Evolutionary conservation across 1,139 yeast species (phyloP), one percentile per base, ranked within the genome.

Genomic region (Kazachstania sp.): DNA sequence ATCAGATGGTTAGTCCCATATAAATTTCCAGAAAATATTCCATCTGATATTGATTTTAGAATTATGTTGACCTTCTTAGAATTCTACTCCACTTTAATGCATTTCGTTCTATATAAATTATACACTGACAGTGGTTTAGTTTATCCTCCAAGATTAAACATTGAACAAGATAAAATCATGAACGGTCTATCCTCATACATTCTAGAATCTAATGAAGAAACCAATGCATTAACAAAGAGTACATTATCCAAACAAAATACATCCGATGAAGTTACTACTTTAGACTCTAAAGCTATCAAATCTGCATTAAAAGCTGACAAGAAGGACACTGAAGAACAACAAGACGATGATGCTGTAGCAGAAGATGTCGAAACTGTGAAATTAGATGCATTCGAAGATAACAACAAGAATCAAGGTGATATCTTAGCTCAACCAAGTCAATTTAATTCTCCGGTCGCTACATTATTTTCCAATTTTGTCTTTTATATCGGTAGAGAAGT

Each of bases 51-150:
- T 53, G 99, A 92, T 70, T 90, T 94, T 74, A 79, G 95, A 69
- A 87, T 92, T 71, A 92, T 92, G 99, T 75, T 88, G 63, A 90
- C 98, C 1, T 92, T 92, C 70, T 77, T 92, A 64, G 98, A 92
- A 70, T 90, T 94, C 67, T 92, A 92, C 71, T 84, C 95, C 30
- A 92, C 97, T 28, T 72, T 92, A 59, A 70, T 90, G 61, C 95
- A 90, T 65, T 92, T 94, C 63, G 90, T 83, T 23, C 73, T 90
- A 52, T 92, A 67, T 76, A 84, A 86, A 66, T 75, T 94, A 53
- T 92, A 87, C 71, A 79, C 85, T 32, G 97, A 88, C 56, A 74
- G 83, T 37, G 90, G 83, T 49, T 77, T 92, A 62, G 82, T 86
- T 39, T 92, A 90, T 67, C 98, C 99, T 43, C 98, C 99, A 49